Evolutionary conservation across 768 basidiomycete genomes (phyloP), one percentile per base, ranked within the genome.

Genomic region (Trametes cinnabarina): DNA sequence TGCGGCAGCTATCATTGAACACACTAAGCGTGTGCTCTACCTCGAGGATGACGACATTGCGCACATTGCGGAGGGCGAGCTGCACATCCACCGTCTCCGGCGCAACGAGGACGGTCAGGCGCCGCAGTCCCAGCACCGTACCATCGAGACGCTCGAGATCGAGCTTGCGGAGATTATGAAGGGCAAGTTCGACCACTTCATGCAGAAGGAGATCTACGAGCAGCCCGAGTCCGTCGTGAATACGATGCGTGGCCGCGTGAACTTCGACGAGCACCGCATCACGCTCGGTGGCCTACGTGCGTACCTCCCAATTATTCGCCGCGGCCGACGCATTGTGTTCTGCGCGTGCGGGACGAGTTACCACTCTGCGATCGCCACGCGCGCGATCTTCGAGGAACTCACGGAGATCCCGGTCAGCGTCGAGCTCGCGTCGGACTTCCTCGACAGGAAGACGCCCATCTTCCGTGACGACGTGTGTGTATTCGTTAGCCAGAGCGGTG

Each of bases 91-190:
- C 77, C 94, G 97, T 65, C 86, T 98, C 58, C 92, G 97, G 64
- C 87, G 92, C 71, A 86, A 90, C 64, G 93, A 92, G 63, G 86
- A 86, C 41, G 85, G 84, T 54, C 72, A 74, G 7, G 71, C 77
- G 26, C 78, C 82, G 65, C 81, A 83, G 12, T 78, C 86, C 19
- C 78, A 82, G 23, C 96, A 94, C 32, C 91, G 97, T 64, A 93
- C 85, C 63, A 98, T 99, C 73, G 97, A 98, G 78, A 97, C 94
- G 5, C 86, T 99, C 65, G 97, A 98, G 76, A 86, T 99, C 63
- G 97, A 99, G 75, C 85, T 99, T 44, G 96, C 96, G n/a, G 97
- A 96, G 65, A 98, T 99, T 78, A 98, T 98, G 97, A 99, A 99
- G 82, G 97, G 97, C 71, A 93, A 94, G 74, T 99, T 98, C 72